These are phyloP conservation scores for Rhizoclosmatium sp. DNA, from an alignment of 192 early-diverging fungal species.

Conservation along the genomic window DNA sequence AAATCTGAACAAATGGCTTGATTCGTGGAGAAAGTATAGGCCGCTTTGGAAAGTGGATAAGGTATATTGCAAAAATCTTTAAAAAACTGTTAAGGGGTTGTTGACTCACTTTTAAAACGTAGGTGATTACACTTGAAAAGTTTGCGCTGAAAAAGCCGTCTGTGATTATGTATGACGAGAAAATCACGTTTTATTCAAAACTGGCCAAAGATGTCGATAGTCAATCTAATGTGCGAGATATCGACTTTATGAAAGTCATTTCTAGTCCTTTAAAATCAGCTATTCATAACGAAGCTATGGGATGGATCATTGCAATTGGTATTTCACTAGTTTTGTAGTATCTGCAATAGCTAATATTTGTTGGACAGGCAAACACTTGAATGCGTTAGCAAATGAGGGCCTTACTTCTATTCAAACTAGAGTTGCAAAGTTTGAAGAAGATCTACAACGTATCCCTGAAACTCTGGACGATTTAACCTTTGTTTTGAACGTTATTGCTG, in stretches of 20 bases:
- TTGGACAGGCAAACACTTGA: constrained; percentile 60
- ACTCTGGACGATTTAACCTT: constrained; percentile 69
- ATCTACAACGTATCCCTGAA: constrained; percentile 53
- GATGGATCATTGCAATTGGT: constrained; percentile 67
- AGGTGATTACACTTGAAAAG: constrained; percentile 69
- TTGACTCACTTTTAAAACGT: constrained; percentile 4
- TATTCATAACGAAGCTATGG: constrained; percentile 60
- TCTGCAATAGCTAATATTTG: constrained; percentile 8
- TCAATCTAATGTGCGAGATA: constrained; percentile 55
- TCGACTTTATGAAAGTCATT: constrained; percentile 66
- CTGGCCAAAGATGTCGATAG: constrained; percentile 65
- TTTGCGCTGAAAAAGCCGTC: constrained; percentile 72
- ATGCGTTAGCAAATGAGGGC: constrained; percentile 55
- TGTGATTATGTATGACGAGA: constrained; percentile 63
- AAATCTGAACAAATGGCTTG: constrained; percentile 59
- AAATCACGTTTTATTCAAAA: constrained; percentile 67
- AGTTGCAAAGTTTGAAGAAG: constrained; percentile 57
- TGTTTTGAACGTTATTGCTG: constrained; percentile 66
- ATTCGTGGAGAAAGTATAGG: constrained; percentile 66
- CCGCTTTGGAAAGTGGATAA: constrained; percentile 74
- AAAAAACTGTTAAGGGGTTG: background rate
- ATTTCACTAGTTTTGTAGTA: background rate
- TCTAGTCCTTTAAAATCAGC: constrained; percentile 58
- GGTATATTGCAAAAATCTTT: constrained; percentile 42
- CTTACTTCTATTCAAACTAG: constrained; percentile 43